Conservation (phyloP, 208 protist species). For the Trypanosoma theileri region DNA sequence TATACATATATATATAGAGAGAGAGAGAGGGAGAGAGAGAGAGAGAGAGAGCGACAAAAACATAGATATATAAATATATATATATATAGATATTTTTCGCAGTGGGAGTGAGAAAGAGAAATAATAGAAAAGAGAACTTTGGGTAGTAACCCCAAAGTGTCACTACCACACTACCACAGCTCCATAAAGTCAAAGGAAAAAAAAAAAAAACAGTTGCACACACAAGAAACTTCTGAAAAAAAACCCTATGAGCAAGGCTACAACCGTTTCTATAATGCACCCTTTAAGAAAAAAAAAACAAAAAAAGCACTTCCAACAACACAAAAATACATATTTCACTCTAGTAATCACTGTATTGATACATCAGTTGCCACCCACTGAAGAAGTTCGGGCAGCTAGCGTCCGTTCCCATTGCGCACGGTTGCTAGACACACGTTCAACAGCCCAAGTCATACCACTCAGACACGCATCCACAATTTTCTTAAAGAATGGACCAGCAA, state of each 20-base stretch:
- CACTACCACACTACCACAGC: too few relatives aligned
- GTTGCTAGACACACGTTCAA: constrained; percentile 65
- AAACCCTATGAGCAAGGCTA: not conserved
- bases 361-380: constrained; percentile 7
- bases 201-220: too few relatives aligned
- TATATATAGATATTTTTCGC: too few relatives aligned
- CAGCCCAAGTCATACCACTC: constrained; percentile 80
- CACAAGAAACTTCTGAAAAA: constrained; percentile 1
- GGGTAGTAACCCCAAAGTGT: too few relatives aligned
- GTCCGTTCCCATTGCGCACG: constrained; percentile 65
- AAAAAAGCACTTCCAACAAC: constrained; percentile 3
- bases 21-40: too few relatives aligned
- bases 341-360: not conserved
- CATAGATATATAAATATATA: too few relatives aligned
- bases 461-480: constrained; percentile 57
- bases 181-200: too few relatives aligned
- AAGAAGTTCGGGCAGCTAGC: constrained; percentile 23
- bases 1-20: too few relatives aligned
- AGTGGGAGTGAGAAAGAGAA: too few relatives aligned
- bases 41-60: too few relatives aligned
- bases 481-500: constrained; percentile 77
- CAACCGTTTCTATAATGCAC: not conserved
- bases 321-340: constrained; percentile 16
- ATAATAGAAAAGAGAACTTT: too few relatives aligned
- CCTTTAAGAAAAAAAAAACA: not conserved